Percentiles rank a stretch among this genome's conserved stretches.
Conservation (phyloP, 371 early-diverging fungal species). For the Circinella minor region DNA sequence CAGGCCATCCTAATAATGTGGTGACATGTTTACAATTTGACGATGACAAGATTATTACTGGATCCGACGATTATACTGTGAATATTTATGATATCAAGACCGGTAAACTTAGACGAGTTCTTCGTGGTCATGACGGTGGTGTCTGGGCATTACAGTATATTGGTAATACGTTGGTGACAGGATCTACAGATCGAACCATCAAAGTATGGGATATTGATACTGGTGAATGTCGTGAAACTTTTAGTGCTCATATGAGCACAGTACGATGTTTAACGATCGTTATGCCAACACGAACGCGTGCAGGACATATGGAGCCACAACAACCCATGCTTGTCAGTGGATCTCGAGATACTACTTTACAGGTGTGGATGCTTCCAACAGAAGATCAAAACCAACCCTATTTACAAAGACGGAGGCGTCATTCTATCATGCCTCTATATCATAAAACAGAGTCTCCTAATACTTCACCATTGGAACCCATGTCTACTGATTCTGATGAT, state of each 20-base stretch:
- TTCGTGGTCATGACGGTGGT: slow-evolving; percentile 96
- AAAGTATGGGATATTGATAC: slow-evolving; percentile 95
- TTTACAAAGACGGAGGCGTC: slow-evolving; percentile 24
- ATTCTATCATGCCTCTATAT: neutral
- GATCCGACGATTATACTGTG: slow-evolving; percentile 88
- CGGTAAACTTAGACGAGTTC: slow-evolving; percentile 67
- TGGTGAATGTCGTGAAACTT: slow-evolving; percentile 87
- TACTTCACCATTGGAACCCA: neutral
- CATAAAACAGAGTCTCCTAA: neutral
- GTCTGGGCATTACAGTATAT: slow-evolving; percentile 97
- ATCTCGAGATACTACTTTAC: slow-evolving; percentile 92
- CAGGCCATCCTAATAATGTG: slow-evolving; percentile 81
- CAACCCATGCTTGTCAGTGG: slow-evolving; percentile 92
- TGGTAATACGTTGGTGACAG: slow-evolving; percentile 90
- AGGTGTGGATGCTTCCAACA: slow-evolving; percentile 94
- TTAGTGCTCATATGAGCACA: slow-evolving; percentile 95
- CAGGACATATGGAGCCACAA: slow-evolving; percentile 61
- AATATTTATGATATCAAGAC: slow-evolving; percentile 86
- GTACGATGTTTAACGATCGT: slow-evolving; percentile 93
- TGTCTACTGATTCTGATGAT: neutral
- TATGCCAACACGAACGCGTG: slow-evolving; percentile 60
- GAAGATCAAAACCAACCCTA: slow-evolving; percentile 50
- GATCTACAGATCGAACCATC: slow-evolving; percentile 97
- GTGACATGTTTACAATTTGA: slow-evolving; percentile 97
- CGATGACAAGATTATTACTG: slow-evolving; percentile 88